Evolutionary conservation across 2,329 filamentous ascomycete species (phyloP), one percentile per base, ranked within the genome.

Genomic region (Ceratocystis smalleyi): DNA sequence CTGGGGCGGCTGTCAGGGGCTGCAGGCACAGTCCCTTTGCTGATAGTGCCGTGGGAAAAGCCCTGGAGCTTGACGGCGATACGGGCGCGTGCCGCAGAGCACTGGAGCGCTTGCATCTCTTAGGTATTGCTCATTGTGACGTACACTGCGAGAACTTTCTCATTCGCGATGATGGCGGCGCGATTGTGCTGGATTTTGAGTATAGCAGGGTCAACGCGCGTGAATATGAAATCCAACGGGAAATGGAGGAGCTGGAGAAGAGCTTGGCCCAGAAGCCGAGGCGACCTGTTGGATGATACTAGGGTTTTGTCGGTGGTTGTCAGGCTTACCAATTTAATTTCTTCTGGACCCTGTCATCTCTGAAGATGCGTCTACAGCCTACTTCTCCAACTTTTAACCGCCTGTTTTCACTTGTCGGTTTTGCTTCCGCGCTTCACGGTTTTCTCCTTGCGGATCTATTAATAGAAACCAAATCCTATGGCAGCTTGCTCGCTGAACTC

Each of bases 101-200:
- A 4, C 47, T 63, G 12, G 47, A 43, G n/a, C 30, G 47, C 19
- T 45, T 63, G n/a, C 61, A 63, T 27, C 47, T 54, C 47, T 49
- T 63, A 24, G 61, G 47, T n/a, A 40, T 63, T 15, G 30, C 7
- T 27, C 61, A 63, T n/a, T 47, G 61, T 8, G 61, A 63, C 57
- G 61, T 63, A 7, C 61, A 57, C 43, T 27, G 49, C 5, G 61
- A 63, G 10, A 63, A 63, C 47, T 63, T 63, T 43, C n/a, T 63
- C 2, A 43, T 63, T 5, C 45, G 61, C 22, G 45, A 54, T 8
- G 47, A 55, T 55, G 47, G 61, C 30, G 47, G 61, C 10, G 61
- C 61, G 12, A 15, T 63, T 10, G 19, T 63, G 19, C 12, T 63
- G 19, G 61, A 63, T 49, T 63, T 63, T 24, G 61, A 63, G 35